Conservation (phyloP, 495 filamentous ascomycete species). For the Cryomyces minteri region DNA sequence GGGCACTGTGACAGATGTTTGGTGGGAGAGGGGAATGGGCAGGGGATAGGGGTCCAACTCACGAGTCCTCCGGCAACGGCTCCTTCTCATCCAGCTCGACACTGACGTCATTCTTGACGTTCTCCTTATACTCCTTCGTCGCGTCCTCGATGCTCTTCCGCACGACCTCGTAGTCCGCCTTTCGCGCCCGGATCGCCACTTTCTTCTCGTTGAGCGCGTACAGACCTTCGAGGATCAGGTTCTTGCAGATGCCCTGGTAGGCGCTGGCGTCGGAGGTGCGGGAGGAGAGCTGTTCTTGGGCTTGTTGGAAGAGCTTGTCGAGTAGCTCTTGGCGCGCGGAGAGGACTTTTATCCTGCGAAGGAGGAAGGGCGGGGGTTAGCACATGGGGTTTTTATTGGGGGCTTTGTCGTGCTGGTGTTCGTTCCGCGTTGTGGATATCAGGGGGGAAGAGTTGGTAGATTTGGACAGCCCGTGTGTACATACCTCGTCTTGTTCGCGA, state of each 20-base stretch:
- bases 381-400: too few relatives aligned
- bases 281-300: conserved; percentile 43
- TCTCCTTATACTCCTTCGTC: conserved; percentile 61
- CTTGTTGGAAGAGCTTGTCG: conserved; percentile 75
- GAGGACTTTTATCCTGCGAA: conserved; percentile 46
- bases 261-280: conserved; percentile 45
- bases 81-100: conserved; percentile 64
- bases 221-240: conserved; percentile 71
- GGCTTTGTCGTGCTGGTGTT: too few relatives aligned
- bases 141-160: conserved; percentile 62
- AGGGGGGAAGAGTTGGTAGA: too few relatives aligned
- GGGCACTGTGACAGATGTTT: too few relatives aligned
- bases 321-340: conserved; percentile 73
- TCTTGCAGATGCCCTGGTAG: conserved; percentile 59
- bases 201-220: conserved; percentile 72
- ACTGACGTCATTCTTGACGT: conserved; percentile 39
- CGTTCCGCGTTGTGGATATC: too few relatives aligned
- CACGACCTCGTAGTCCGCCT: conserved; percentile 57
- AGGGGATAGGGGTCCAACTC: conserved; percentile 25
- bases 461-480: too few relatives aligned
- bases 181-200: conserved; percentile 49
- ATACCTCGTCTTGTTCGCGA: conserved; percentile 78
- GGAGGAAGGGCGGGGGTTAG: too few relatives aligned
- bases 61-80: conserved; percentile 68
- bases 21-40: not conserved